Percentiles rank a stretch among this genome's conserved stretches.
These are phyloP conservation scores for Exophiala phaeomuriformis DNA, from an alignment of 2,329 filamentous ascomycete species.

Conservation along the genomic window DNA sequence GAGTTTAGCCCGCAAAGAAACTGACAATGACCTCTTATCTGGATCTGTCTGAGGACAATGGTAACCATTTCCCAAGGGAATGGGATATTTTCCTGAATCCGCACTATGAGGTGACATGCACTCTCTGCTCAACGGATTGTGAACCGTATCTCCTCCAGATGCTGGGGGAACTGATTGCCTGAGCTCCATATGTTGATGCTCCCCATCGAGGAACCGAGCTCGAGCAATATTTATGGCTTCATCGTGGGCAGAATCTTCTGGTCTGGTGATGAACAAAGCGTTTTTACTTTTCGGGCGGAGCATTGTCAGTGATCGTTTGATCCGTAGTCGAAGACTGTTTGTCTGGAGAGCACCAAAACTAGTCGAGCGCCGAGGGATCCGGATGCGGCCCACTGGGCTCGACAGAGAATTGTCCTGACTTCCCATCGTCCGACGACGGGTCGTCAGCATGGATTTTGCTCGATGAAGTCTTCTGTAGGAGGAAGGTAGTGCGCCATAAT, in stretches of 20 bases:
- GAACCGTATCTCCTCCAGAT: not conserved
- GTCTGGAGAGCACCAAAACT: conserved; percentile 5
- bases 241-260: conserved; percentile 29
- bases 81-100: not conserved
- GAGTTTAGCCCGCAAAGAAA: conserved; percentile 37
- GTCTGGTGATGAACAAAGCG: conserved; percentile 17
- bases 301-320: conserved; percentile 41
- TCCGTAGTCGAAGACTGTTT: conserved; percentile 19
- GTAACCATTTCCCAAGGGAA: not conserved
- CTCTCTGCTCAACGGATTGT: conserved; percentile 21
- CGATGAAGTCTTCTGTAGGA: conserved; percentile 43
- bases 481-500: conserved; percentile 37
- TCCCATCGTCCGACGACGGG: conserved; percentile 21
- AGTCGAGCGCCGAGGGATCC: not conserved
- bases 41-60: not conserved
- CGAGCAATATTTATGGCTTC: conserved; percentile 38
- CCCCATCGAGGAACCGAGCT: conserved; percentile 33
- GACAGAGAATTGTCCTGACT: not conserved
- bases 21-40: conserved; percentile 35
- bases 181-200: conserved; percentile 20
- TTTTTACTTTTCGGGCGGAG: conserved; percentile 30
- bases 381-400: conserved; percentile 13
- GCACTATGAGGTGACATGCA: conserved; percentile 11
- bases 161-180: conserved; percentile 19
- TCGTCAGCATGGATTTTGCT: conserved; percentile 43